Base-by-base conservation (phyloP, 1,139 yeast species). In the Geotrichum macrosporum region DNA sequence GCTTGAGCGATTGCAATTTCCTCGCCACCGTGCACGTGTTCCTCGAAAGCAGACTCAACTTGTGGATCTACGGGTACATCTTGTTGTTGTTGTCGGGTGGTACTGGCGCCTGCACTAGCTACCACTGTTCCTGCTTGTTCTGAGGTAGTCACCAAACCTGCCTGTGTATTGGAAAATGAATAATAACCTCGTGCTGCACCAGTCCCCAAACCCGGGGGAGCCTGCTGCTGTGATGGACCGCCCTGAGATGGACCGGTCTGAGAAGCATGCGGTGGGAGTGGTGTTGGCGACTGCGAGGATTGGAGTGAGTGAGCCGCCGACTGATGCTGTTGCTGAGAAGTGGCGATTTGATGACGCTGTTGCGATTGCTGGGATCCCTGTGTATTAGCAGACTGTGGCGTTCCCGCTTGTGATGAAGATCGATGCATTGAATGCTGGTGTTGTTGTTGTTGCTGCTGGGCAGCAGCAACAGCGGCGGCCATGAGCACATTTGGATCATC, bases 1-100 rank as follows among this genome's bases (percentile, higher is more conserved):
- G 84, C 85, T 41, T 83, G 66, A 0, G 85, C 85, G 53, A 80
- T 80, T 46, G 79, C 83, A 29, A 79, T 76, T 54, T 78, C 84
- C 43, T 74, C 78, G 2, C 77, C 74, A 15, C 59, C 53, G 13
- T 52, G 41, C 9, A 32, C 39, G 21, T 41, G 46, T 27, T 42
- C 41, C 44, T 72, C 78, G 56, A 74, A 78, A 1, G 73, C 80
- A 37, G 73, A 67, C 5, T 74, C 79, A 2, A 78, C 81, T 50
- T 76, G 79, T 1, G 83, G 81, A 56, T 78, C 84, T 4, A 76
- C 81, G 0, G 79, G 78, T 1, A 74, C 71, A n/a, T 61, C 67
- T 22, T 43, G 47, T 29, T 36, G 46, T 26, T 39, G 42, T 13
- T n/a, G 15, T 35, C 9, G 39, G 3, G 39, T 10, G 27, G 27